phyloP scores from a whole-genome alignment of 768 basidiomycete genomes.

The Phallus indusiatus region DNA sequence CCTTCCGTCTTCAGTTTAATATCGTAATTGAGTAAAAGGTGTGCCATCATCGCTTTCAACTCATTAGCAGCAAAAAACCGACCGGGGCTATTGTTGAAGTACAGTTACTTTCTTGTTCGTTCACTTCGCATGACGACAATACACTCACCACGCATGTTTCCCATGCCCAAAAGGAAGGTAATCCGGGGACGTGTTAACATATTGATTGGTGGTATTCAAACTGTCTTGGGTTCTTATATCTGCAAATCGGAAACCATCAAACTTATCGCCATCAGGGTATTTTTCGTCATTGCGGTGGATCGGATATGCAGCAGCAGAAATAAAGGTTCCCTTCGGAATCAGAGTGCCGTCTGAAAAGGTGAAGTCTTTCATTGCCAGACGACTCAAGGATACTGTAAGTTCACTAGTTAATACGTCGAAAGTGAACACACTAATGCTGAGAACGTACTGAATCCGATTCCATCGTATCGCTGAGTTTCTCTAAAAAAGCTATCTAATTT shows the following conservation, averaged over 20 bases:
- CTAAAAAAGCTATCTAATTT: conserved; percentile 28
- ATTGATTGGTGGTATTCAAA: conserved; percentile 12
- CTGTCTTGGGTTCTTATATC: neutral
- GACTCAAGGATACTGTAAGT: conserved; percentile 5
- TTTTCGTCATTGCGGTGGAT: conserved; percentile 13
- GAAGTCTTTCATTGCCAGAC: conserved; percentile 11
- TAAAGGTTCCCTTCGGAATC: conserved; percentile 16
- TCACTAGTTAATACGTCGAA: neutral
- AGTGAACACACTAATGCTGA: too few relatives aligned
- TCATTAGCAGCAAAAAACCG: conserved; percentile 13
- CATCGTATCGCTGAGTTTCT: conserved; percentile 20
- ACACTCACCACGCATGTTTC: conserved; percentile 10
- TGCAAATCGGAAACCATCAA: conserved; percentile 12
- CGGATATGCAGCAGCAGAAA: conserved; percentile 12
- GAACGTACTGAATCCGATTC: conserved; percentile 18
- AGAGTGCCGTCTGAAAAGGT: conserved; percentile 13
- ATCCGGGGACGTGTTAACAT: conserved; percentile 5
- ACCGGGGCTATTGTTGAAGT: conserved; percentile 9
- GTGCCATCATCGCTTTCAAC: conserved; percentile 13
- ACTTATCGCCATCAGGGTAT: conserved; percentile 11
- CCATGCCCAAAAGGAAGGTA: conserved; percentile 8
- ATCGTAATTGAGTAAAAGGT: conserved; percentile 22
- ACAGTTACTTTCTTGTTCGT: neutral
- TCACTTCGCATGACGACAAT: neutral
- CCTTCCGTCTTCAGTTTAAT: conserved; percentile 21